Conservation (phyloP, 306 rosid genomes). For the Vigna hirtella region DNA sequence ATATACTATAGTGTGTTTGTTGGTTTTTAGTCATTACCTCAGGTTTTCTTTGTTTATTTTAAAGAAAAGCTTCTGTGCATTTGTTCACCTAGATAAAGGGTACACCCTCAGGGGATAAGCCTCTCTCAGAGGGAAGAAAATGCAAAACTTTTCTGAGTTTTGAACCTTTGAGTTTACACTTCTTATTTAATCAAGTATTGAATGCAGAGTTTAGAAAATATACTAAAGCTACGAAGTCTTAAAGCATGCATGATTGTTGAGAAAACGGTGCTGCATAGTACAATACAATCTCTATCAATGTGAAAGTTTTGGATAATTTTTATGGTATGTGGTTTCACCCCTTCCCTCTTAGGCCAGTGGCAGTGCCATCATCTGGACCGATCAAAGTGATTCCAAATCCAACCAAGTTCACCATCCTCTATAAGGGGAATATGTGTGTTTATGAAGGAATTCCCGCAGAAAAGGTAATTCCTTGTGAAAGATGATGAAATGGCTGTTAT, state of each 20-base stretch:
- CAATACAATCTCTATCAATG: not conserved
- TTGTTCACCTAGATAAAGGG: not conserved
- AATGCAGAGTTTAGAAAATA: constrained; percentile 1
- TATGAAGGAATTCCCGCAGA: constrained; percentile 71
- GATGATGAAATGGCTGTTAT: not conserved
- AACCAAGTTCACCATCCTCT: constrained; percentile 62
- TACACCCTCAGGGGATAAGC: not conserved
- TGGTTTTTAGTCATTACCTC: constrained; percentile 16
- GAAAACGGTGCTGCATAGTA: not conserved
- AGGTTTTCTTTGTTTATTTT: not conserved
- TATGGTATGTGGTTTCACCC: not conserved
- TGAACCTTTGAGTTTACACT: not conserved
- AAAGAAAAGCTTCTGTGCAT: not conserved
- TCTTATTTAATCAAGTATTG: constrained; percentile 1
- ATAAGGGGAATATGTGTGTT: constrained; percentile 62
- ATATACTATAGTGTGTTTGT: not conserved
- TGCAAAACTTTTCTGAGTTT: not conserved
- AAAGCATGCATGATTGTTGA: not conserved
- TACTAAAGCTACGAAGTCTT: constrained; percentile 2
- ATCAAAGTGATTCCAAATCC: constrained; percentile 30
- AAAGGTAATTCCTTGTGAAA: constrained; percentile 53
- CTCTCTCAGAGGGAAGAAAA: not conserved
- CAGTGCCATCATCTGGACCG: constrained; percentile 51
- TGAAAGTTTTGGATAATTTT: not conserved
- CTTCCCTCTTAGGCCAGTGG: constrained; percentile 50